These are phyloP conservation scores for Phanerodontia chrysosporium DNA, from an alignment of 768 basidiomycete species.

Conservation along the genomic window DNA sequence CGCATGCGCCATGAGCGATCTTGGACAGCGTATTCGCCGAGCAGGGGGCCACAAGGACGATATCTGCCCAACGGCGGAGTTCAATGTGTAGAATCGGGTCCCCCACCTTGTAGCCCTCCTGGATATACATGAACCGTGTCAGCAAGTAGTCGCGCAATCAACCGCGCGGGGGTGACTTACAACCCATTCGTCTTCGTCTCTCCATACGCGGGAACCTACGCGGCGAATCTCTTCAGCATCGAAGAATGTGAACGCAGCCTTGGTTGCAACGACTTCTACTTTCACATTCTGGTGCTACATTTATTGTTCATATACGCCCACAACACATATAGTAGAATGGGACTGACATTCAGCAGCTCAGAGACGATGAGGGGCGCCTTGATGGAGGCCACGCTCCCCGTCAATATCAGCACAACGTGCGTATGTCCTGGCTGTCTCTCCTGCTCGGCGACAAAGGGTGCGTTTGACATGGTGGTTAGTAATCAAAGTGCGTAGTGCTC, in stretches of 20 bases:
- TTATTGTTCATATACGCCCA: neutral
- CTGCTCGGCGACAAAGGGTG: slow-evolving; percentile 20
- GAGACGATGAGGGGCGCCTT: slow-evolving; percentile 87
- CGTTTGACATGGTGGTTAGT: slow-evolving; percentile 1
- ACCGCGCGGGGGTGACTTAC: slow-evolving; percentile 40
- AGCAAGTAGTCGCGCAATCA: neutral
- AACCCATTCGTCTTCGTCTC: slow-evolving; percentile 89
- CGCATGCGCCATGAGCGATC: slow-evolving; percentile 83
- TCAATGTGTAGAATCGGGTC: slow-evolving; percentile 97
- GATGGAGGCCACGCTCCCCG: slow-evolving; percentile 94
- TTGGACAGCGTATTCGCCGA: slow-evolving; percentile 97
- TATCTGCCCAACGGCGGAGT: slow-evolving; percentile 88
- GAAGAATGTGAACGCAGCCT: slow-evolving; percentile 76
- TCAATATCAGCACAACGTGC: slow-evolving; percentile 81
- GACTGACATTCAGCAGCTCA: slow-evolving; percentile 63
- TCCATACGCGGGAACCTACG: slow-evolving; percentile 71
- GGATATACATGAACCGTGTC: neutral
- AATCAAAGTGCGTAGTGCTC: neutral
- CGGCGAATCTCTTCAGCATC: slow-evolving; percentile 44
- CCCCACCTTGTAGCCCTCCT: slow-evolving; percentile 75
- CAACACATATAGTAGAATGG: neutral
- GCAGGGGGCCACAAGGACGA: slow-evolving; percentile 93
- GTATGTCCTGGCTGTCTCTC: slow-evolving; percentile 32
- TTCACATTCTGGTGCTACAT: slow-evolving; percentile 67
- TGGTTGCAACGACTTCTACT: slow-evolving; percentile 82